Base-by-base conservation (phyloP, 2,329 filamentous ascomycete species). In the Penicillium sp. region DNA sequence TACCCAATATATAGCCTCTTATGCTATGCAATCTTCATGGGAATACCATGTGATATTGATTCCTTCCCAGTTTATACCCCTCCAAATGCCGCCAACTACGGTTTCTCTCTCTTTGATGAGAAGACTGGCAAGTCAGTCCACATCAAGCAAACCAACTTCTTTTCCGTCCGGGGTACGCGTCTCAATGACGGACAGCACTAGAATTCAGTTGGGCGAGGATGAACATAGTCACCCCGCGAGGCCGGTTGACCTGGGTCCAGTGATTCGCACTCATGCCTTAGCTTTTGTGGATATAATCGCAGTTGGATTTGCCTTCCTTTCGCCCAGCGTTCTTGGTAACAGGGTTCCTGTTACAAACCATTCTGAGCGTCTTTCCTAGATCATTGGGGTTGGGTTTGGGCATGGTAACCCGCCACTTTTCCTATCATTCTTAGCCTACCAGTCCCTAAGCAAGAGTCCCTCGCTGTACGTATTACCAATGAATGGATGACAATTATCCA, bases 11-110 rank as follows among this genome's bases (percentile, higher is more conserved):
- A 38, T 3, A 22, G 12, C 4, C 17, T 37, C 31, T 34, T n/a
- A 4, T 22, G 14, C 10, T 6, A n/a, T 20, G 48, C 7, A 17
- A 39, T n/a, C 5, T 51, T 51, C 6, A 14, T 56, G 14, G 41
- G 53, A n/a, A 25, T 48, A 7, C 11, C 14, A 35, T 34, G 41
- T 5, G 10, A 43, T 51, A 22, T 28, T 59, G 17, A 59, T 43
- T 20, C 17, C 58, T 31, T 45, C 31, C 41, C 60, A 84, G 82
- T 96, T 61, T 95, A 95, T 73, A 94, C 91, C 14, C 93, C 93
- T 38, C 93, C 93, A 3, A 96, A 96, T 70, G 92, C 94, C 39
- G 91, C 91, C 39, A 89, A 85, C 60, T 85, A 86, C 61, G 93
- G 93, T 25, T 96, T 91, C 75, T 85, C 91, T 70, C 86, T 94